phyloP scores from a whole-genome alignment of 116 monocot genomes.

The Posidonia oceanica region DNA sequence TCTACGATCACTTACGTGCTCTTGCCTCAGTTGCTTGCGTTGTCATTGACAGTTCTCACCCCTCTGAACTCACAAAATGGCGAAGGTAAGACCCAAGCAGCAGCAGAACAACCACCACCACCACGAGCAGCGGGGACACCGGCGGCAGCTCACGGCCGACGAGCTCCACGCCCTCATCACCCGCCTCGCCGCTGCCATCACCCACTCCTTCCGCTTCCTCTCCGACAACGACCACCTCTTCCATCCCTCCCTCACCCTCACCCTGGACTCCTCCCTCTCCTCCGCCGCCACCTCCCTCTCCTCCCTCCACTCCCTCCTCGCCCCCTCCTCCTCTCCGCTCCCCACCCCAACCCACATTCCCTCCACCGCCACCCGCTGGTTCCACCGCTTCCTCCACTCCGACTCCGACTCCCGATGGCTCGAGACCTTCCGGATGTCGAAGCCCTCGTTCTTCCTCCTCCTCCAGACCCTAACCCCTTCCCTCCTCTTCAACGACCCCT shows the following conservation, averaged over 20 bases:
- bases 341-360: slow-evolving; percentile 14
- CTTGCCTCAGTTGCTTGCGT: no score
- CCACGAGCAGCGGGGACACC: neutral
- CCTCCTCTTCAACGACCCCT: slow-evolving; percentile 11
- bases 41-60: no score
- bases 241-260: slow-evolving; percentile 9
- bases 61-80: neutral
- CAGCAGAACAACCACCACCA: neutral
- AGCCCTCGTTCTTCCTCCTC: slow-evolving; percentile 48
- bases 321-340: slow-evolving; percentile 1
- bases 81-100: neutral
- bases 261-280: slow-evolving; percentile 11
- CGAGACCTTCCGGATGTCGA: slow-evolving; percentile 49
- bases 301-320: slow-evolving; percentile 27
- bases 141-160: neutral
- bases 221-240: slow-evolving; percentile 9
- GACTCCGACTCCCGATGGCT: slow-evolving; percentile 27
- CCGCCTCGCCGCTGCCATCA: slow-evolving; percentile 5
- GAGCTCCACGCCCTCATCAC: slow-evolving; percentile 5
- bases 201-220: slow-evolving; percentile 12
- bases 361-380: slow-evolving; percentile 20
- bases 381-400: slow-evolving; percentile 33
- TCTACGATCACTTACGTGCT: no score
- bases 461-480: slow-evolving; percentile 47
- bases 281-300: slow-evolving; percentile 27